Percentiles rank a stretch among this genome's conserved stretches.
phyloP scores from a whole-genome alignment of 2,329 filamentous ascomycete genomes.

The Curvularia verruculosa region DNA sequence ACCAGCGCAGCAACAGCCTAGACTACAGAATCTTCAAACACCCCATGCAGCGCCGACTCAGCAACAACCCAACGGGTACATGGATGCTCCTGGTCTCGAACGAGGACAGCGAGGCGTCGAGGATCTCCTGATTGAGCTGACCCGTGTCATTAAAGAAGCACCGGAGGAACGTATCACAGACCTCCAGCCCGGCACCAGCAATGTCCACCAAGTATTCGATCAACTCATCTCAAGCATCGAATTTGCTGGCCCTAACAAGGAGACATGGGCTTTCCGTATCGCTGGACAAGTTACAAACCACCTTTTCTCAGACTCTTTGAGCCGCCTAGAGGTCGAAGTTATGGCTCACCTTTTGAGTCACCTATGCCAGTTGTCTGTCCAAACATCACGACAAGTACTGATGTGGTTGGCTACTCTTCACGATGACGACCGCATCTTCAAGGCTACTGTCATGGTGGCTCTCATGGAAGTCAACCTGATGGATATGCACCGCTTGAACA shows the following conservation, averaged over 20 bases:
- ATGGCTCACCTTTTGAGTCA: constrained; percentile 66
- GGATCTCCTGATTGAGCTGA: constrained; percentile 62
- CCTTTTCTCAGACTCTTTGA: constrained; percentile 62
- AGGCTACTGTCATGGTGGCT: constrained; percentile 65
- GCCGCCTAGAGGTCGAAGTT: constrained; percentile 66
- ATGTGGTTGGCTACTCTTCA: constrained; percentile 59
- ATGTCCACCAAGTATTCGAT: constrained; percentile 64
- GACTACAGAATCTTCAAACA: constrained; percentile 47
- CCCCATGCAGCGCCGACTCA: constrained; percentile 48
- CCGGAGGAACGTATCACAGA: constrained; percentile 65
- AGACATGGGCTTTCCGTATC: constrained; percentile 61
- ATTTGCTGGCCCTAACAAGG: constrained; percentile 59
- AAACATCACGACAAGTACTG: constrained; percentile 61
- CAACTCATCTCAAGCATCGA: constrained; percentile 62
- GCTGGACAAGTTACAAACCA: constrained; percentile 63
- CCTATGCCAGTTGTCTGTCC: constrained; percentile 66
- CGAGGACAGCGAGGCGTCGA: constrained; percentile 58
- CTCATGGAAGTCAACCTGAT: constrained; percentile 66
- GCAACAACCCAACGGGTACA: constrained; percentile 65
- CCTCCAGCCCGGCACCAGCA: constrained; percentile 57
- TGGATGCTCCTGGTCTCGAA: constrained; percentile 51
- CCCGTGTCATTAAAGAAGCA: constrained; percentile 62
- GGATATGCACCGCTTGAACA: constrained; percentile 64
- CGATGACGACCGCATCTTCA: constrained; percentile 65
- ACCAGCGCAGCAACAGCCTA: constrained; percentile 59